A percentile compares a stretch with the other conserved stretches of the same genome.
phyloP scores from a whole-genome alignment of 257 asterid species.

The Avicennia marina region DNA sequence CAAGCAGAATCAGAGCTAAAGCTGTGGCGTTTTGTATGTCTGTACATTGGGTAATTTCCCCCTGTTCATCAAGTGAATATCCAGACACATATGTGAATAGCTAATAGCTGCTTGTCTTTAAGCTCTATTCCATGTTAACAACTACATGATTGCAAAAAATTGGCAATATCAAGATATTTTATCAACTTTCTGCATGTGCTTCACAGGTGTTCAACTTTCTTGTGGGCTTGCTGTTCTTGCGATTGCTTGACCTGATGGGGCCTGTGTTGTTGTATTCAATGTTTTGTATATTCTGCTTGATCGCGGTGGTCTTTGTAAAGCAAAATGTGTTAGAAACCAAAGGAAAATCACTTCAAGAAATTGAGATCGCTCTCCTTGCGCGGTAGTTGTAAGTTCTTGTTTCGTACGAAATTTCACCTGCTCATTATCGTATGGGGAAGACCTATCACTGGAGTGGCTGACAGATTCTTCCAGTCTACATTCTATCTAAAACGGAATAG shows the following conservation, averaged over 20 bases:
- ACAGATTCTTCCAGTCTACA: too few relatives aligned
- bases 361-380: conserved; percentile 85
- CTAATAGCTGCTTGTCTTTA: neutral
- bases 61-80: neutral
- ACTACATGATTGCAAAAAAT: too few relatives aligned
- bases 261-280: conserved; percentile 63
- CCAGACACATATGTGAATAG: neutral
- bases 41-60: conserved; percentile 69
- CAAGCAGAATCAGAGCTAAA: conserved; percentile 80
- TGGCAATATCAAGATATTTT: too few relatives aligned
- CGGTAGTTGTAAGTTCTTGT: too few relatives aligned
- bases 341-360: conserved; percentile 91
- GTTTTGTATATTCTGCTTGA: conserved; percentile 62
- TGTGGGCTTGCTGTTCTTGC: conserved; percentile 83
- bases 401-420: too few relatives aligned
- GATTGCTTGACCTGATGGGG: conserved; percentile 74
- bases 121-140: too few relatives aligned
- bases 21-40: conserved; percentile 96
- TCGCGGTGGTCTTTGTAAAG: conserved; percentile 72
- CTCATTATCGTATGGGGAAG: too few relatives aligned
- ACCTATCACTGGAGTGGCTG: too few relatives aligned
- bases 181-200: neutral
- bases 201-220: conserved; percentile 69
- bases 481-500: too few relatives aligned
- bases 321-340: conserved; percentile 81